Evolutionary conservation across 2,329 filamentous ascomycete genomes (phyloP), one percentile per base, ranked within the genome.

Genomic region (Mollisia scopiformis): DNA sequence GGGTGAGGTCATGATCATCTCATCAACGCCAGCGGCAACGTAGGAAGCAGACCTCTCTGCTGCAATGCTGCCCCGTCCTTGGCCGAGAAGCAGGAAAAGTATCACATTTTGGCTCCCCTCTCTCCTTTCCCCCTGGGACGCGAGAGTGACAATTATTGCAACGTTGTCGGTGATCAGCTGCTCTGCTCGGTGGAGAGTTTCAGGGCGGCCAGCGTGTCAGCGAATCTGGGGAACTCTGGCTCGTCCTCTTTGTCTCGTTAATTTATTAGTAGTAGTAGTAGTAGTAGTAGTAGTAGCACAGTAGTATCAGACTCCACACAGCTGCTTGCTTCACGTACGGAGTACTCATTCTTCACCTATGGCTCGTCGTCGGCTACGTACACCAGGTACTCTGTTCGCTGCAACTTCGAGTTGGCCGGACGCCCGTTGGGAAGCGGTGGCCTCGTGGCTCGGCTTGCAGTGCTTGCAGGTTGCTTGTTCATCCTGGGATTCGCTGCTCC

Each of bases 161-260:
- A 63, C 60, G 57, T 59, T 67, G 53, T 56, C 46, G 55, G 43
- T 62, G 59, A 59, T 62, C 59, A 61, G 52, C 41, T 49, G 56
- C 56, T 59, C 27, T 25, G 53, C 51, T 54, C 41, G 30, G 30
- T 33, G 30, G 16, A 21, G 39, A 33, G 25, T 47, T 50, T 51
- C 49, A 51, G 49, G 31, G 28, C 19, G 35, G 19, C 37, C n/a
- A 11, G 19, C 31, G n/a, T n/a, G 49, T 46, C 41, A 55, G 55
- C 62, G 62, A 66, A 63, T 62, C 58, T 63, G 37, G 43, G n/a
- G n/a, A n/a, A n/a, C n/a, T n/a, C n/a, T n/a, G n/a, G n/a, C n/a
- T n/a, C n/a, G n/a, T n/a, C n/a, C n/a, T n/a, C n/a, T n/a, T n/a
- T n/a, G n/a, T n/a, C n/a, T n/a, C n/a, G n/a, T n/a, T n/a, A n/a